Percentiles rank a stretch among this genome's conserved stretches.
These are phyloP conservation scores for Verticillium dahliae DNA, from an alignment of 2,329 filamentous ascomycete genomes.

Conservation along the genomic window DNA sequence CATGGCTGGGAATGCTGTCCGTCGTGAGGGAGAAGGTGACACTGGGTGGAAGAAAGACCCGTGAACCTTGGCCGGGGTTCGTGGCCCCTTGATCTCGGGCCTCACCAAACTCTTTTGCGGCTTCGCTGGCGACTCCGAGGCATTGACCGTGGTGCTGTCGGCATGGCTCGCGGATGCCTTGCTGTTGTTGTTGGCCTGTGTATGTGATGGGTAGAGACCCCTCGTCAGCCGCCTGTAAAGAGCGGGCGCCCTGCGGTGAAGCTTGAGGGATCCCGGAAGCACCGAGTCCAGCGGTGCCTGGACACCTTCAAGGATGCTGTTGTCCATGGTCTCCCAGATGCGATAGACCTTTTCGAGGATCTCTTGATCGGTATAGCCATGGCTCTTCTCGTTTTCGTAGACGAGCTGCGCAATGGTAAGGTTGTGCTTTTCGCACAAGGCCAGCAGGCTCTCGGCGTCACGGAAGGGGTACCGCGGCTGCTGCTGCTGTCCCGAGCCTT, in stretches of 20 bases:
- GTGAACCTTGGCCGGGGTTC: constrained; percentile 31
- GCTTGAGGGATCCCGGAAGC: constrained; percentile 39
- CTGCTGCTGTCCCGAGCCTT: constrained; percentile 11
- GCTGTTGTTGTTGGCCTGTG: constrained; percentile 11
- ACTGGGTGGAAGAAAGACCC: constrained; percentile 39
- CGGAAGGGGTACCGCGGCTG: constrained; percentile 40
- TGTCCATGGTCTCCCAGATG: constrained; percentile 47
- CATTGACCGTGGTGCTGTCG: not conserved
- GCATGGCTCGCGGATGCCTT: constrained; percentile 2
- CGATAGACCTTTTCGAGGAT: constrained; percentile 38
- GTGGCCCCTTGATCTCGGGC: constrained; percentile 15
- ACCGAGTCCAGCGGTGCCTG: constrained; percentile 33
- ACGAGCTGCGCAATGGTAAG: constrained; percentile 44
- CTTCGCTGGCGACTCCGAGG: not conserved
- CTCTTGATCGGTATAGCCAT: constrained; percentile 41
- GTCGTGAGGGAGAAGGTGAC: constrained; percentile 34
- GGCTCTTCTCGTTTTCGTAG: constrained; percentile 45
- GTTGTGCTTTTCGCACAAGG: constrained; percentile 41
- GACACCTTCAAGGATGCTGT: constrained; percentile 42
- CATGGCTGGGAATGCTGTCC: constrained; percentile 42
- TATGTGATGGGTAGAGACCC: constrained; percentile 34
- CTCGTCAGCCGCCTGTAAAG: constrained; percentile 37
- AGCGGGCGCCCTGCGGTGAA: constrained; percentile 38
- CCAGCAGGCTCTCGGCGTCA: constrained; percentile 36
- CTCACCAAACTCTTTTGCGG: not conserved